Base-by-base conservation (phyloP, 116 monocot species). In the Iris pallida region DNA sequence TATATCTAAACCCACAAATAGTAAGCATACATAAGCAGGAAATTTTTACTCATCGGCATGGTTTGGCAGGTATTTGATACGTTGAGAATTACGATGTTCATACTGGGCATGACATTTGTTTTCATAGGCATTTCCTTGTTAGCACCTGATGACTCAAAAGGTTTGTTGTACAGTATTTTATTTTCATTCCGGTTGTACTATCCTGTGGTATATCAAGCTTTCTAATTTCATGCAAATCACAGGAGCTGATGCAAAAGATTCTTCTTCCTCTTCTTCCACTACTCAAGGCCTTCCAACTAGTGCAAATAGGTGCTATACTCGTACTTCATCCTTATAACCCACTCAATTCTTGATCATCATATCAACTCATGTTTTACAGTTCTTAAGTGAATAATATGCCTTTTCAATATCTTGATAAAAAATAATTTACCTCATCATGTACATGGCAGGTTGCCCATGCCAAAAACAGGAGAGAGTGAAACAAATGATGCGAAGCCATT, bases 121-220 rank as follows among this genome's bases (percentile, higher is more conserved):
- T 97, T 92, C 62, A 70, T 92, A 9, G 97, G 97, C 66, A 97
- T 92, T 66, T 92, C 87, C 47, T 75, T 97, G 68, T 70, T 97
- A 68, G 97, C 97, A 69, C 92, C 97, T 46, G 87, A 97, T 68
- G 92, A 87, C 60, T 66, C 76, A n/a, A 89, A 86, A 89, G 88
- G 95, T 95, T 66, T 19, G 6, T 16, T 61, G 16, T n/a, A 19
- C 5, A 4, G 15, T 55, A 11, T 63, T 30, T 46, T 43, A n/a
- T 66, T 57, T 65, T 11, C 16, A 56, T 9, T 18, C 16, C 48
- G 15, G 15, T 8, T 47, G 20, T 47, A 43, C 9, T 65, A 20
- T 4, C 49, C 30, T 59, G 45, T 47, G 20, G 61, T 5, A 40
- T 19, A 70, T n/a, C 19, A 16, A 47, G 30, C 51, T 16, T 7